A percentile compares a stretch with the other conserved stretches of the same genome.
phyloP scores from a whole-genome alignment of 192 early-diverging fungal genomes.

The Coemansia javaensis region DNA sequence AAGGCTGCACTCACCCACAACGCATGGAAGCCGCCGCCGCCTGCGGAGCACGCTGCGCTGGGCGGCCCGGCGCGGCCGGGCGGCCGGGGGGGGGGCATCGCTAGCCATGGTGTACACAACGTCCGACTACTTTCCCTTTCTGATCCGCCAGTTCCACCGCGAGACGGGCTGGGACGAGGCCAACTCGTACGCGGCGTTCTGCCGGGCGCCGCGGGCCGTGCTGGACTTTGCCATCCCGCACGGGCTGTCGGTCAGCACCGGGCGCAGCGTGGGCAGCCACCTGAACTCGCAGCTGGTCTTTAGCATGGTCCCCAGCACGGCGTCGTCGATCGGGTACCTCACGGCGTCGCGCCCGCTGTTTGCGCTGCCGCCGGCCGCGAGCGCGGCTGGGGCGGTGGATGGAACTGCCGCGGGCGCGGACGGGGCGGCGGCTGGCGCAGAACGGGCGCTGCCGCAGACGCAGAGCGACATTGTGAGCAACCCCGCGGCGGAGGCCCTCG shows the following conservation, averaged over 20 bases:
- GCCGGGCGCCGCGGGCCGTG: conserved; percentile 61
- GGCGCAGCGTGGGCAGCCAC: conserved; percentile 60
- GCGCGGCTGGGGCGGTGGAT: no score
- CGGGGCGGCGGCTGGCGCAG: neutral
- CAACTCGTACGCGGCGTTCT: conserved; percentile 78
- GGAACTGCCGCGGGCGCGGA: no score
- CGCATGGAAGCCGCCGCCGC: no score
- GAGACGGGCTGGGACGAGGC: conserved; percentile 73
- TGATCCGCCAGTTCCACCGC: conserved; percentile 72
- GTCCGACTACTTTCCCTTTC: conserved; percentile 75
- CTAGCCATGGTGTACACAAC: conserved; percentile 41
- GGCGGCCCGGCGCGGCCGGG: no score
- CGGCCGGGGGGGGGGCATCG: no score
- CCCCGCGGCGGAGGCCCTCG: neutral
- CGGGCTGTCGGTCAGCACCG: conserved; percentile 59
- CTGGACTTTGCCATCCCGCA: conserved; percentile 79
- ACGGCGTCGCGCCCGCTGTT: conserved; percentile 70
- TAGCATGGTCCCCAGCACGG: conserved; percentile 52
- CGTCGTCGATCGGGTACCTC: conserved; percentile 76
- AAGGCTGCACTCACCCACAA: neutral
- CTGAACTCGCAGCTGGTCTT: conserved; percentile 67
- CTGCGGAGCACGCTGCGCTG: no score
- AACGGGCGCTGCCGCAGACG: neutral
- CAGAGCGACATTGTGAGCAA: conserved; percentile 3
- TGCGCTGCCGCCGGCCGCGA: conserved; percentile 15